phyloP scores from a whole-genome alignment of 2,329 filamentous ascomycete species.

The Nigrograna mackinnonii region DNA sequence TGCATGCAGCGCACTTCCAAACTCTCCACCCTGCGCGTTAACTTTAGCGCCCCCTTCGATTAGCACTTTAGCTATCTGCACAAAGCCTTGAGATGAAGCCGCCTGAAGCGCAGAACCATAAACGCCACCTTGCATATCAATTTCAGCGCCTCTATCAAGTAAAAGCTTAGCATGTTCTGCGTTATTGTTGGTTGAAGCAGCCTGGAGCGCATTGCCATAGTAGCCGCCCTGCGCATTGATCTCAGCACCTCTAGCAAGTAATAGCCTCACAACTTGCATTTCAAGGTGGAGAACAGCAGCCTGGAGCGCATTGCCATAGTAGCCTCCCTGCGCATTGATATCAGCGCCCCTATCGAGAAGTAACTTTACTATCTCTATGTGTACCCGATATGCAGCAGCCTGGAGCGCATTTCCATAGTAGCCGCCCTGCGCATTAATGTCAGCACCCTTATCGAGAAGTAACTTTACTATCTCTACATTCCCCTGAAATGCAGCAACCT shows the following conservation, averaged over 20 bases:
- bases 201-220: constrained; percentile 5
- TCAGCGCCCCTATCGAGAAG: constrained; percentile 3
- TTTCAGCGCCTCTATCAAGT: neutral
- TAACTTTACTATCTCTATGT: neutral
- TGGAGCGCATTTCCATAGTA: constrained; percentile 25
- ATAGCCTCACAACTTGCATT: neutral
- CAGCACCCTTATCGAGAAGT: too few relatives aligned
- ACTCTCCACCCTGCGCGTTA: neutral
- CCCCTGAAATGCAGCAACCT: constrained; percentile 16
- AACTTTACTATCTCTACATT: too few relatives aligned
- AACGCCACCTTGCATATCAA: neutral
- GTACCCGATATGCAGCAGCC: constrained; percentile 13
- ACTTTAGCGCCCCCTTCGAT: neutral
- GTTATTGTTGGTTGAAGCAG: constrained; percentile 1
- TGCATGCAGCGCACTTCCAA: neutral
- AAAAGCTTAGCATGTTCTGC: too few relatives aligned
- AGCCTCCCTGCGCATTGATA: neutral
- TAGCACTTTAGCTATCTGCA: neutral
- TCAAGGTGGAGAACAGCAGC: constrained; percentile 1
- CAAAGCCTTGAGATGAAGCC: neutral
- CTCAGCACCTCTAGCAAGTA: constrained; percentile 3
- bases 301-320: constrained; percentile 1
- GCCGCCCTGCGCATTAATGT: too few relatives aligned
- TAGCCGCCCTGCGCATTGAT: constrained; percentile 2
- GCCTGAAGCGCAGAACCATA: neutral